Evolutionary conservation across 805 yeast species (phyloP), one percentile per base, ranked within the genome.

Genomic region (Candida vaughaniae): DNA sequence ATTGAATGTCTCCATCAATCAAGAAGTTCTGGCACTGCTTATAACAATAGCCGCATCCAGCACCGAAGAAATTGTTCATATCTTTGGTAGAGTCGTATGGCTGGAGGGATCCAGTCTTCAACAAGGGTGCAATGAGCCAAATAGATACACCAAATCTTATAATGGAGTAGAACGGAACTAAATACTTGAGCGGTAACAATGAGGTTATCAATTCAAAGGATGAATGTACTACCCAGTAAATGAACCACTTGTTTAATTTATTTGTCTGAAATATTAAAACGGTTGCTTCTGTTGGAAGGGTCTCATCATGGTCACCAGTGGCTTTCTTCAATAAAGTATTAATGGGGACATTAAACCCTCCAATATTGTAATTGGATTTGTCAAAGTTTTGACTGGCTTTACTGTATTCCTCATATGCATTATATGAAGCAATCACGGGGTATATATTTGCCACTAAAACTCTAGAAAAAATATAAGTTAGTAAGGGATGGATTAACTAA

Each of bases 171-270:
- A 84, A 72, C 2, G 93, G 91, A 12, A 82, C 42, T 25, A 72
- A 45, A 22, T 60, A 52, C 27, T 69, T 51, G n/a, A 85, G 35
- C 15, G 75, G 63, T 7, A 72, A 58, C 14, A 76, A 46, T 22
- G 63, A 53, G 29, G 71, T 64, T 39, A 71, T 75, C 9, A 61
- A 46, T 1, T 62, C 57, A 6, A 65, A 47, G 29, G 69, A 55
- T 6, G 81, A 71, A 36, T 72, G 58, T 1, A 83, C 78, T 9
- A 82, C 66, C 95, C 95, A 87, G 58, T 84, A 65, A 18, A 64
- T 55, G 19, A 61, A 51, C 73, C 72, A 68, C 58, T 71, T 64
- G 44, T 68, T 66, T 28, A 64, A 46, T 5, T 31, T 39, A 14
- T 33, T 42, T 4, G 41, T 38, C 9, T 53, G 42, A 9, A 38